Base-by-base conservation (phyloP, 179 eudicot species). In the Corrigiola litoralis region DNA sequence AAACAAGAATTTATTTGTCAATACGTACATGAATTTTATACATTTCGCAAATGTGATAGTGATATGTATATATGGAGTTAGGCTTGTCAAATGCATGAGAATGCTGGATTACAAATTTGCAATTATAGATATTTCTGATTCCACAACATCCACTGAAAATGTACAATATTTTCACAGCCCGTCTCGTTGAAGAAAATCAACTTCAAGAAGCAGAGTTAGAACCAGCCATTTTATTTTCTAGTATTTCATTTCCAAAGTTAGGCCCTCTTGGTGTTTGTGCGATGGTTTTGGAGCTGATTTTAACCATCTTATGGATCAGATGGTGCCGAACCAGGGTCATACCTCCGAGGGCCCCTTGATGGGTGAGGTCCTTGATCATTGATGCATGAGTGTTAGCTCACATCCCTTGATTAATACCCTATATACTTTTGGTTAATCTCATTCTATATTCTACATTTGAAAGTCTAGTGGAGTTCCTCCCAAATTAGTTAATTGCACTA, bases 241-340 rank as follows among this genome's bases (percentile, higher is more conserved):
- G 49, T 32, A 33, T 63, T 33, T 49, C 67, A 49, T 13, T 23
- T 6, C 57, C 67, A 14, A 63, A 49, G 24, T 33, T 63, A 6
- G 67, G 67, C 6, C 67, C 67, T 12, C 21, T 63, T 23, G 32
- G 57, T 6, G 27, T 34, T 6, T 63, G 44, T 27, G 27, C 57
- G 5, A 48, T 63, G 67, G 57, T 49, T 23, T 36, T 49, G 1
- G 57, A 63, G 33, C 2, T 49, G 1, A 33, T 36, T 25, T 33
- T 63, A 12, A 32, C 53, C 8, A 5, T 48, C 13, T 13, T 48
- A 2, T 49, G 67, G 11, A 48, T 20, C 20, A 48, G 41, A 34
- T 63, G 66, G 55, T 32, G 31, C 54, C 45, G 66, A 20, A 44
- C 61, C 18, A 4, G 61, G 28, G 61, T n/a, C n/a, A n/a, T n/a